phyloP scores from a whole-genome alignment of 2,329 filamentous ascomycete species.

The Emergomyces pasteurianus region DNA sequence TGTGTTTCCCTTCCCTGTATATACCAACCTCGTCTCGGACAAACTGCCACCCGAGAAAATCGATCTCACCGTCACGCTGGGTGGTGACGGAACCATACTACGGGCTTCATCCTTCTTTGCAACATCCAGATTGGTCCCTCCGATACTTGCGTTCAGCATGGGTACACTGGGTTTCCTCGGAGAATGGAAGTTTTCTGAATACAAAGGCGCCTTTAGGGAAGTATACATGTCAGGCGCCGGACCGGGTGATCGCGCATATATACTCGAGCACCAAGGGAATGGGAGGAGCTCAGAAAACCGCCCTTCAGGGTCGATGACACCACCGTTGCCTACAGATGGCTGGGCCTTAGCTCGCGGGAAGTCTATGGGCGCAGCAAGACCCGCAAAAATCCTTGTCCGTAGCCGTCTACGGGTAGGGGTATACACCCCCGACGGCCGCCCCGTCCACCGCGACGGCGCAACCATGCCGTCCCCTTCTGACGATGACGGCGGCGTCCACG shows the following conservation, averaged over 20 bases:
- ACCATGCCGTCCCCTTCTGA: conserved; percentile 21
- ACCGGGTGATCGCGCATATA: conserved; percentile 34
- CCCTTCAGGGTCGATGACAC: conserved; percentile 8
- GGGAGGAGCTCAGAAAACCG: not conserved
- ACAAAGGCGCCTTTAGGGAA: conserved; percentile 83
- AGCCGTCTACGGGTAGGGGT: conserved; percentile 80
- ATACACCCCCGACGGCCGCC: conserved; percentile 53
- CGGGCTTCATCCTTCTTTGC: conserved; percentile 80
- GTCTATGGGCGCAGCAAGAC: conserved; percentile 61
- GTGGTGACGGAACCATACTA: conserved; percentile 84
- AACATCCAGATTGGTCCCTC: conserved; percentile 67
- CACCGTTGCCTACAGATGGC: conserved; percentile 27
- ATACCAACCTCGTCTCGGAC: conserved; percentile 33
- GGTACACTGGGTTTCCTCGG: conserved; percentile 88
- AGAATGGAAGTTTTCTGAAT: conserved; percentile 90
- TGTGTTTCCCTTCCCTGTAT: conserved; percentile 61
- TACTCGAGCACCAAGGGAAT: conserved; percentile 31
- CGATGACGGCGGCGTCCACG: conserved; percentile 43
- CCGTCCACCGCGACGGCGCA: conserved; percentile 21
- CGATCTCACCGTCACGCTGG: conserved; percentile 79
- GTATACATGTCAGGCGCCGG: conserved; percentile 72
- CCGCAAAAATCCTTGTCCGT: conserved; percentile 71
- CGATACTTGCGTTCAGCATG: conserved; percentile 92
- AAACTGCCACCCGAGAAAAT: conserved; percentile 61
- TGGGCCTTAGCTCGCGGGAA: conserved; percentile 72